A percentile compares a stretch with the other conserved stretches of the same genome.
Evolutionary conservation across 73 alveolate species (phyloP).

Genomic region (Stentor roeselii): DNA sequence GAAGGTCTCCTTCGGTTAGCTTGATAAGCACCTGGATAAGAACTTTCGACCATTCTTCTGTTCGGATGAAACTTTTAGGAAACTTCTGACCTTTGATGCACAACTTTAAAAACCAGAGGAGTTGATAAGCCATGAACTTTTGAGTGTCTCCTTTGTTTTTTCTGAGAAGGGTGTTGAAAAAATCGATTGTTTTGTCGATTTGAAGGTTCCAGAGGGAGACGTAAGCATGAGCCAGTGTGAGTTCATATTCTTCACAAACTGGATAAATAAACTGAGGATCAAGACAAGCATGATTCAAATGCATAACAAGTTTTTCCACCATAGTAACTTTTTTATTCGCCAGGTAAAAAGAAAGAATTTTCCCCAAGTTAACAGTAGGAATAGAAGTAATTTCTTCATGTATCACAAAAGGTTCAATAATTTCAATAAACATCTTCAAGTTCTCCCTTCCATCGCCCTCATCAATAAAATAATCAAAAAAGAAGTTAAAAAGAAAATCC

Average conservation of each 20-base stretch:
- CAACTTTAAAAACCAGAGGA: constrained; percentile 14
- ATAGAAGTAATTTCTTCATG: neutral
- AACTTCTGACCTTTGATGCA: constrained; percentile 15
- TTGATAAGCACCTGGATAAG: neutral
- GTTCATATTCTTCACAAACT: constrained; percentile 21
- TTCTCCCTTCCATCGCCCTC: neutral
- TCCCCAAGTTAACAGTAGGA: neutral
- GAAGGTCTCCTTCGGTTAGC: neutral
- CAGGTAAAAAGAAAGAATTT: neutral
- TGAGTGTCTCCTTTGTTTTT: neutral
- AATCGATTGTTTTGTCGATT: neutral
- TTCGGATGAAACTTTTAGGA: neutral
- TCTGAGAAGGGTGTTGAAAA: neutral
- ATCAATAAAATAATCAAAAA: neutral
- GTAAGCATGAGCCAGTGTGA: neutral
- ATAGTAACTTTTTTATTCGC: neutral
- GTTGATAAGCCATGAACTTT: neutral
- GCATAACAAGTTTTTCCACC: constrained; percentile 7
- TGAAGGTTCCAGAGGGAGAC: neutral
- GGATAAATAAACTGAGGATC: neutral
- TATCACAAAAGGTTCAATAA: constrained; percentile 16
- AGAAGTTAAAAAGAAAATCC: neutral
- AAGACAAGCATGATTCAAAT: neutral
- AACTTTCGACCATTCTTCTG: neutral
- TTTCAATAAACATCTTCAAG: constrained; percentile 10